phyloP scores from a whole-genome alignment of 2,329 filamentous ascomycete species.

The Trichophyton simii region DNA sequence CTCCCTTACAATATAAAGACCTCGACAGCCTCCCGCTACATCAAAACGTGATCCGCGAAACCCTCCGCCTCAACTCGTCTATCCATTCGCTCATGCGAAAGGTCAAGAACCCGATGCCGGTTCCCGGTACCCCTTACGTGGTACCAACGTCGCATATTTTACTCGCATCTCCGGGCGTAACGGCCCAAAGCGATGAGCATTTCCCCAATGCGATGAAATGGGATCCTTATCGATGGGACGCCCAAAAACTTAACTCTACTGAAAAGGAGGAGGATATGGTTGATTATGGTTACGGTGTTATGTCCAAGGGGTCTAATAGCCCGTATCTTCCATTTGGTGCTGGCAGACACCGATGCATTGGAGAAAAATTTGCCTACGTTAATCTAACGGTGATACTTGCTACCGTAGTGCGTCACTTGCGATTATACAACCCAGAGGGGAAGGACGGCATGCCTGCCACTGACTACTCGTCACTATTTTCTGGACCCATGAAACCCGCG shows the following conservation, averaged over 20 bases:
- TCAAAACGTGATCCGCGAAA: constrained; percentile 56
- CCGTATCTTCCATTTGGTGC: constrained; percentile 62
- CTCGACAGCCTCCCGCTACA: constrained; percentile 50
- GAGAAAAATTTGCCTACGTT: constrained; percentile 63
- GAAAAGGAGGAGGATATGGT: constrained; percentile 40
- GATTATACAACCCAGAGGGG: constrained; percentile 46
- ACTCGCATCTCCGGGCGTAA: constrained; percentile 60
- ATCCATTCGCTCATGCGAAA: constrained; percentile 64
- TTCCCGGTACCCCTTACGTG: constrained; percentile 48
- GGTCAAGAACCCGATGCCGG: constrained; percentile 53
- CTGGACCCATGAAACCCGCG: constrained; percentile 1
- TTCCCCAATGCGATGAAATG: constrained; percentile 49
- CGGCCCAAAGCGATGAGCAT: constrained; percentile 42
- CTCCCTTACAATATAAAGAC: constrained; percentile 46
- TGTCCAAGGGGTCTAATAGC: constrained; percentile 47
- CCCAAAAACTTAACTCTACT: constrained; percentile 26
- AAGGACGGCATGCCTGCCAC: constrained; percentile 47
- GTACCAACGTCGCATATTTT: constrained; percentile 67
- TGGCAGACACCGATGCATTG: constrained; percentile 60
- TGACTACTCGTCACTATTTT: constrained; percentile 41
- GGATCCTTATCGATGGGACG: constrained; percentile 50
- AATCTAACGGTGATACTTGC: constrained; percentile 55
- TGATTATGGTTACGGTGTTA: constrained; percentile 50
- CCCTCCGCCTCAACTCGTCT: constrained; percentile 56
- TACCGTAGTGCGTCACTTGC: constrained; percentile 49